These are phyloP conservation scores for Pichia sp. DNA, from an alignment of 1,139 yeast genomes.

Conservation along the genomic window DNA sequence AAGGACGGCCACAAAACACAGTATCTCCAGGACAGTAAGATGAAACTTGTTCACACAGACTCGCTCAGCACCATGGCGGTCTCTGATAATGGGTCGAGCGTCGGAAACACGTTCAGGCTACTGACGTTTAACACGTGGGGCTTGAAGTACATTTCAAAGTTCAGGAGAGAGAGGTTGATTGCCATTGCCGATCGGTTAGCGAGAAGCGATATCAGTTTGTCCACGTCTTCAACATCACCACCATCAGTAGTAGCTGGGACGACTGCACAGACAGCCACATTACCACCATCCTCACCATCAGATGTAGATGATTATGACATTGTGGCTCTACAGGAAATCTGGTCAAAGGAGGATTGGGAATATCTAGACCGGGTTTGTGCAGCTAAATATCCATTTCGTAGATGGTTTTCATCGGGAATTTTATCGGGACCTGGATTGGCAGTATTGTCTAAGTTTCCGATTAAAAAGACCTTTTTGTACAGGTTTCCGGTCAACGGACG, in stretches of 20 bases:
- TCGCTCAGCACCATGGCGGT: neutral
- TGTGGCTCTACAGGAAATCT: constrained; percentile 86
- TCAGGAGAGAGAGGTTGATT: constrained; percentile 55
- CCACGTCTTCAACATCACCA: neutral
- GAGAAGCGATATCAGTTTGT: constrained; percentile 16
- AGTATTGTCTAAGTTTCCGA: constrained; percentile 77
- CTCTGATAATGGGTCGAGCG: neutral
- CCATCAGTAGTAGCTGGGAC: neutral
- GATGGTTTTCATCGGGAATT: constrained; percentile 79
- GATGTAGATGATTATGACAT: constrained; percentile 58
- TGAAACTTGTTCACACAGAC: neutral
- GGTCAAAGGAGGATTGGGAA: constrained; percentile 85
- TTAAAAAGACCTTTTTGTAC: constrained; percentile 69
- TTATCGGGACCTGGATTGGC: constrained; percentile 92
- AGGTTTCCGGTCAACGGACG: constrained; percentile 91
- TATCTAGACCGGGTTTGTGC: constrained; percentile 48
- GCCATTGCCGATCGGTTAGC: constrained; percentile 73
- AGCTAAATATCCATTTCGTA: constrained; percentile 53
- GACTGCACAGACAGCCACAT: neutral
- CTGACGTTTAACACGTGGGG: constrained; percentile 88
- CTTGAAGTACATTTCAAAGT: constrained; percentile 71
- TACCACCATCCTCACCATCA: neutral
- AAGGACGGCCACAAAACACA: neutral
- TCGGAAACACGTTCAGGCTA: constrained; percentile 36
- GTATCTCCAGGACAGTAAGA: neutral